Base-by-base conservation (phyloP, 1,139 yeast species). In the Debaryomyces psychrophilus region DNA sequence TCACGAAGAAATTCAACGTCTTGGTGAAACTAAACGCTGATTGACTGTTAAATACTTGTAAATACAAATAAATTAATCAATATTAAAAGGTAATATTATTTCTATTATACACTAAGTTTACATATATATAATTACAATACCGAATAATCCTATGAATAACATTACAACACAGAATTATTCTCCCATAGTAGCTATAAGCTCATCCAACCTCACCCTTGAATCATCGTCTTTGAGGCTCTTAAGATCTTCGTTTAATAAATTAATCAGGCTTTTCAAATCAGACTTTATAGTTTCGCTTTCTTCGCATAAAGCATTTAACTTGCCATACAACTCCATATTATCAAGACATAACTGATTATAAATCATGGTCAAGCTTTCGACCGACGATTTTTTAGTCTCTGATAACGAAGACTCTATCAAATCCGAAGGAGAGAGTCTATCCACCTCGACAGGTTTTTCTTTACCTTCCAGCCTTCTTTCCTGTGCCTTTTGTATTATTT, bases 401-500 rank as follows among this genome's bases (percentile, higher is more conserved):
- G 62, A 51, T 15, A 68, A 45, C 3, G 67, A 67, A 4, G 76
- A 68, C 26, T 65, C 69, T 2, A 74, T 65, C 23, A 74, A 62
- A 31, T 71, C 71, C 5, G 37, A 54, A 0, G 78, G 68, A 1
- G 64, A 51, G 23, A 72, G 52, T 43, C 59, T 57, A 49, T 71
- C 76, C 7, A 73, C 58, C 25, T 61, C 61, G 1, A 66, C 54
- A 2, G 73, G 71, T 5, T 47, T 47, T 20, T 53, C 58, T 1
- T 47, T 43, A 15, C 51, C 50, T 8, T 54, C 55, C n/a, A 53
- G 40, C 41, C 65, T 62, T 6, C 77, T 54, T 22, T 50, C 37
- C 44, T 68, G 68, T 0, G 95, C 93, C 12, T 71, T 73, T 11
- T 69, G 67, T 18, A 89, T 77, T 22, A 89, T 65, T 37, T 77